These are phyloP conservation scores for Globisporangium okanoganense DNA, from an alignment of 352 stramenopile species.

Conservation along the genomic window DNA sequence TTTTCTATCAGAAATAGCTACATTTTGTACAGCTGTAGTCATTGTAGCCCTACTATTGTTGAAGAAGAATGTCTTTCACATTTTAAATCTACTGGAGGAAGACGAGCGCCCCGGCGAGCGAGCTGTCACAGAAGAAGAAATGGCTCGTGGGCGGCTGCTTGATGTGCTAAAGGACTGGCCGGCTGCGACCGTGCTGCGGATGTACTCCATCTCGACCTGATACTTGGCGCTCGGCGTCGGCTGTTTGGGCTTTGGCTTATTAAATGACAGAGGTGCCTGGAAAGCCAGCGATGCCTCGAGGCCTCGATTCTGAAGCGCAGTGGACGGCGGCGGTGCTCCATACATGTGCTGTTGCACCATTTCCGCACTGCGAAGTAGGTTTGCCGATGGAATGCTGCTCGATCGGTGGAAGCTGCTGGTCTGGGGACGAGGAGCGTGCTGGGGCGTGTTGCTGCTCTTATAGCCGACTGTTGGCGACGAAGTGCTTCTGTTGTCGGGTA, in stretches of 20 bases:
- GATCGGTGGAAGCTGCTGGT: background rate
- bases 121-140: background rate
- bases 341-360: slow-evolving; percentile 33
- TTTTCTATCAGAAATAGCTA: too few relatives aligned
- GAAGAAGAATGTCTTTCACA: background rate
- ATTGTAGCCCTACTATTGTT: background rate
- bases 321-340: background rate
- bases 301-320: background rate
- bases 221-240: slow-evolving; percentile 8
- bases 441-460: background rate
- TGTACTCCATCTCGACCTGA: slow-evolving; percentile 52
- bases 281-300: background rate
- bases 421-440: background rate
- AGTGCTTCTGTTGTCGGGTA: background rate
- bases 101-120: slow-evolving; percentile 4
- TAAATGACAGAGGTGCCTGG: background rate
- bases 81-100: background rate
- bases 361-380: slow-evolving; percentile 31
- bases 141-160: background rate
- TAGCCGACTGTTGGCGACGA: background rate
- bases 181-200: slow-evolving; percentile 26
- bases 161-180: background rate
- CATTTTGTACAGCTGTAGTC: background rate
- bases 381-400: background rate
- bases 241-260: slow-evolving; percentile 3